Base-by-base conservation (phyloP, 2,329 filamentous ascomycete species). In the Beauveria sp. region DNA sequence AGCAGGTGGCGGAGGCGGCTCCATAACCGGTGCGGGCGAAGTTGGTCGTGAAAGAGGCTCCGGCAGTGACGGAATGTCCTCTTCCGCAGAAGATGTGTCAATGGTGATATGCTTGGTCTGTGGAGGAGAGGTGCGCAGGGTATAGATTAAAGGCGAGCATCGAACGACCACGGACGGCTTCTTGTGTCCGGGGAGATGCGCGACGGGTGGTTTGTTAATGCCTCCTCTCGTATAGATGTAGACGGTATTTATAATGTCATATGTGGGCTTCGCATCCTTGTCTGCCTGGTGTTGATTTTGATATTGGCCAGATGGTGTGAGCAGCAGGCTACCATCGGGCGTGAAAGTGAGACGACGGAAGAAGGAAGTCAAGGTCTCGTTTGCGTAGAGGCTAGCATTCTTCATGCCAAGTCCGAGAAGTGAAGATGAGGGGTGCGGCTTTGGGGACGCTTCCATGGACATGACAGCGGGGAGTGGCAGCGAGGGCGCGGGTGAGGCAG, bases 161-260 rank as follows among this genome's bases (percentile, higher is more conserved):
- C 91, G 91, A 63, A 99, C 91, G 1, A 93, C 95, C 12, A 99
- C 91, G 0, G 95, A 98, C 0, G 95, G 95, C 74, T 99, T 99
- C 79, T 97, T 99, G 75, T 98, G 93, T 1, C 95, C 95, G 0
- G 95, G 95, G 7, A 99, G 81, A 74, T 98, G 95, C 7, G 93
- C 92, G 62, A 98, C 89, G 2, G 95, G 95, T 1, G 95, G 92
- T 72, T 96, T 97, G 77, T 97, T 98, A 70, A 99, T 91, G 26
- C 95, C 95, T 34, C 93, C 95, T 68, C 95, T 83, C 0, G 93
- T 97, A 74, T 99, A 99, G 59, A 99, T 95, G 75, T 99, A 99
- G 24, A 99, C 96, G 0, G 95, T 99, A 71, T 99, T 99, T 68
- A 90, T 92, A 57, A 97, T 83, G 66, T 99, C 93, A 67, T 95